Percentiles rank a stretch among this genome's conserved stretches.
These are phyloP conservation scores for Trichosporon asahii DNA, from an alignment of 1,284 basidiomycete species.

Conservation along the genomic window DNA sequence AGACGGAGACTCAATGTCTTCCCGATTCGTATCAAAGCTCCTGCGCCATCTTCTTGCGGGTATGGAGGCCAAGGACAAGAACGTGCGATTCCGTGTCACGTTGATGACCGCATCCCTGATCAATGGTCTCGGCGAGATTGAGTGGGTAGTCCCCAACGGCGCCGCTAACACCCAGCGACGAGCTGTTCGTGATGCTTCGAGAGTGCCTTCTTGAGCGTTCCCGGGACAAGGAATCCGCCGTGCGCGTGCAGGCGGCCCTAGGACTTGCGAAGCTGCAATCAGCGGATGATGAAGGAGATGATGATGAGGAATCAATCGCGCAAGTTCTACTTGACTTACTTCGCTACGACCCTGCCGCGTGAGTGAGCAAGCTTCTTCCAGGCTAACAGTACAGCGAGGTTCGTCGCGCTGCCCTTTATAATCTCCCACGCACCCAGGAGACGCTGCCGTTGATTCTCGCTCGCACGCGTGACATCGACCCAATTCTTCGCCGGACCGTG, in stretches of 20 bases:
- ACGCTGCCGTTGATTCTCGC: conserved; percentile 70
- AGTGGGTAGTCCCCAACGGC: conserved; percentile 57
- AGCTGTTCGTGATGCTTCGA: conserved; percentile 69
- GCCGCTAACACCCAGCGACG: conserved; percentile 60
- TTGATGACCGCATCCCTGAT: conserved; percentile 78
- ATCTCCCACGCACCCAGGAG: conserved; percentile 63
- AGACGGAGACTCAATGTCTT: conserved; percentile 66
- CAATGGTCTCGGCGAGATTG: conserved; percentile 73
- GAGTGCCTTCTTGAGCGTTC: conserved; percentile 70
- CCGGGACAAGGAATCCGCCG: conserved; percentile 77
- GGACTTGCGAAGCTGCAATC: conserved; percentile 80
- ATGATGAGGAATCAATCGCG: conserved; percentile 64
- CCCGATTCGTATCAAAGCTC: conserved; percentile 70
- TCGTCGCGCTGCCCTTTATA: conserved; percentile 77
- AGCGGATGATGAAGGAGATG: conserved; percentile 69
- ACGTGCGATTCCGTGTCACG: conserved; percentile 74
- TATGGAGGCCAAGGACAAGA: conserved; percentile 85
- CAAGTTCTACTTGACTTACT: conserved; percentile 71
- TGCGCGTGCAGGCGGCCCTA: conserved; percentile 79
- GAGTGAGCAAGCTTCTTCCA: conserved; percentile 45
- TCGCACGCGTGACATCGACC: conserved; percentile 81
- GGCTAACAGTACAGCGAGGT: conserved; percentile 66
- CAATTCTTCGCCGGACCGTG: conserved; percentile 73
- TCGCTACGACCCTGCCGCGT: conserved; percentile 74
- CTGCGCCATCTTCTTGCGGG: conserved; percentile 77